Evolutionary conservation across 1,139 yeast species (phyloP), one percentile per base, ranked within the genome.

Genomic region (Kodamaea plutei): DNA sequence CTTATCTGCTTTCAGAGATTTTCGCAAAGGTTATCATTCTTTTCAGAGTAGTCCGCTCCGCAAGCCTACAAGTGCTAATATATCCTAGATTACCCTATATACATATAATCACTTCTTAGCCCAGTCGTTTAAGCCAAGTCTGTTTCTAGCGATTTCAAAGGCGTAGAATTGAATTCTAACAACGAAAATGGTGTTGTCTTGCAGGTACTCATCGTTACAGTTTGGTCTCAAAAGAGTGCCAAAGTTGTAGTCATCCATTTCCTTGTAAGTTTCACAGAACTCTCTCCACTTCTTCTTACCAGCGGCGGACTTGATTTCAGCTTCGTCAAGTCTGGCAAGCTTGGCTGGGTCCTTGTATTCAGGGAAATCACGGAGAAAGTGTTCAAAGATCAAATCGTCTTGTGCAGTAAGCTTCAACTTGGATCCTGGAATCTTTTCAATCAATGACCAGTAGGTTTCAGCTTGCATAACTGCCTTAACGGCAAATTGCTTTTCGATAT

Each of bases 401-500:
- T 62, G 72, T 51, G 76, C 73, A 32, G 96, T 87, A 40, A 91
- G 67, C 54, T 77, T 83, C 44, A 91, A 69, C 44, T 73, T 75
- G 24, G 94, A 75, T 10, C 95, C 97, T 34, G 84, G 82, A 32
- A 88, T 66, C 45, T 77, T 76, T 40, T 73, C 73, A 34, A 93
- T 61, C 38, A 93, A 64, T 31, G 72, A 70, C 96, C 96, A 91
- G 72, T 91, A 93, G 3, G 96, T 81, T 56, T 85, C 94, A 39
- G 95, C 93, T 58, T 93, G 97, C 59, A 77, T 79, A 15, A 93
- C 98, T 6, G 97, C 98, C 63, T 85, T 88, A 41, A 93, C 98
- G 30, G 98, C 97, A 53, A 91, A 91, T 64, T 89, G 96, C 73
- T 78, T 84, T 61, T 89, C 97, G 51, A 91, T 85, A 43, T 71